Evolutionary conservation across 1,284 basidiomycete genomes (phyloP), one percentile per base, ranked within the genome.

Genomic region (Marasmius tenuissimus): DNA sequence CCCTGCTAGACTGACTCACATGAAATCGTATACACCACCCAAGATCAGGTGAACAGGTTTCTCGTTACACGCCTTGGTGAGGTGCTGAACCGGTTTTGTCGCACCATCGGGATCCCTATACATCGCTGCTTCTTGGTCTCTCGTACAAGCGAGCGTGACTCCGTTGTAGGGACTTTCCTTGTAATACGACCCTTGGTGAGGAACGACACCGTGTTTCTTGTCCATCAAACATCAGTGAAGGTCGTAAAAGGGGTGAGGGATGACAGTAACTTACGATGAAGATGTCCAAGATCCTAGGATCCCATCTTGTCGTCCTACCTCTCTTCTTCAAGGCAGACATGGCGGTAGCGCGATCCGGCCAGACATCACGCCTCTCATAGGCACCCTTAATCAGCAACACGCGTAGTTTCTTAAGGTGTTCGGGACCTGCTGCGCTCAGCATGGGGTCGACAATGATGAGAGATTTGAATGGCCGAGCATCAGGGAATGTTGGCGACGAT

Each of bases 381-480:
- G 85, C 83, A 9, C 73, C 67, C 33, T 71, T 70, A 18, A 86
- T 75, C 6, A 87, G 77, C 2, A 66, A 61, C 2, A 64, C 61
- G 18, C 80, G 75, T 8, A 87, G 73, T 4, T 70, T 65, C 0
- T 67, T 62, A 38, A 87, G 70, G 40, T 76, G 75, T 27, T 76
- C 67, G 1, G 75, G 67, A 6, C 82, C 84, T 3, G 71, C 73
- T 0, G 84, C 80, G 59, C 80, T 83, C 42, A 87, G 70, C 72
- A 87, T 75, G 3, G 85, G 85, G 65, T 87, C 85, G 45, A 85
- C 75, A 37, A 87, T 75, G 61, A 86, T 74, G 61, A 87, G 64
- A 5, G 79, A 78, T 2, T 68, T 66, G 67, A 86, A 86, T 8
- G 45, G 11, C 16, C 45, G 45, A 3, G 66, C 12, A 38, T 54